These are phyloP conservation scores for Escovopsis sp. DNA, from an alignment of 2,329 filamentous ascomycete species.

Conservation along the genomic window DNA sequence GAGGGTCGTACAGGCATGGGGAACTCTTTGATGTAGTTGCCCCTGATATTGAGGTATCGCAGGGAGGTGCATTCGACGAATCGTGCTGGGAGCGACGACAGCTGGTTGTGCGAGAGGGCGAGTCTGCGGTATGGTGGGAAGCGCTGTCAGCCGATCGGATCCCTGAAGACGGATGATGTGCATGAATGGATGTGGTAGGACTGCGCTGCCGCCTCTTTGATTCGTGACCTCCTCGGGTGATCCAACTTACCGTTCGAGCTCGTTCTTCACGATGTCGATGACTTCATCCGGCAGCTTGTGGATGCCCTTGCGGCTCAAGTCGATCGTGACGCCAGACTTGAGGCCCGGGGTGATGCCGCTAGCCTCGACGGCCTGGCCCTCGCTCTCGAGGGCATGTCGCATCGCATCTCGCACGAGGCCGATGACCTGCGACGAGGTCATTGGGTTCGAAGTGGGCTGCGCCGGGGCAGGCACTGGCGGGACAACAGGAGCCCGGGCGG, in stretches of 20 bases:
- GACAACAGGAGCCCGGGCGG: constrained; percentile 30
- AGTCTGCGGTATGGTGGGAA: constrained; percentile 33
- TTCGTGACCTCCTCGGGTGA: background rate
- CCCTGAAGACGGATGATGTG: too few species aligned
- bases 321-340: constrained; percentile 60
- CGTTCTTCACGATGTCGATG: constrained; percentile 58
- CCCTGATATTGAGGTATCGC: constrained; percentile 66
- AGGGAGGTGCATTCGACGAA: constrained; percentile 64
- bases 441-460: constrained; percentile 34
- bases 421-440: constrained; percentile 49
- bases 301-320: constrained; percentile 62
- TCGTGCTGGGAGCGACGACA: constrained; percentile 51
- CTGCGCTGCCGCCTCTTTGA: too few species aligned
- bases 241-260: constrained; percentile 49
- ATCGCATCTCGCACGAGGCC: constrained; percentile 51
- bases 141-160: constrained; percentile 4
- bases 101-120: constrained; percentile 66
- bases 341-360: constrained; percentile 43
- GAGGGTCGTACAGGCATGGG: constrained; percentile 36
- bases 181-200: too few species aligned
- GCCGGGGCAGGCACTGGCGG: constrained; percentile 4
- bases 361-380: constrained; percentile 46
- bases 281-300: constrained; percentile 57
- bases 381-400: constrained; percentile 49
- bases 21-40: constrained; percentile 55